Evolutionary conservation across 2,329 filamentous ascomycete species (phyloP), one percentile per base, ranked within the genome.

Genomic region (Chalaropsis ovoidea): DNA sequence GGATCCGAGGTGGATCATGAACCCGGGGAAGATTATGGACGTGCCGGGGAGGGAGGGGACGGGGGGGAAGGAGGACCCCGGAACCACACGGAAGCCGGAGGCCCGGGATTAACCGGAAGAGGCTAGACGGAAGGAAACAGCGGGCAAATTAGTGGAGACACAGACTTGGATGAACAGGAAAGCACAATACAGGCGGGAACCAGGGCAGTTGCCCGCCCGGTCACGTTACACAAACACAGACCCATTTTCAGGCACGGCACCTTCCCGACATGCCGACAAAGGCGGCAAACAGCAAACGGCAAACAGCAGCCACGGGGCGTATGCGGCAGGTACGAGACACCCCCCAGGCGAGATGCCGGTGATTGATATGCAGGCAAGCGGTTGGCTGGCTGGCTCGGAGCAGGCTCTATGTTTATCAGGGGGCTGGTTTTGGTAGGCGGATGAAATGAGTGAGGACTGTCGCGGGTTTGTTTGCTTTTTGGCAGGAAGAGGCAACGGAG

Each of bases 1-100:
- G 60, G 91, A 96, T 77, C 91, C 91, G 0, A 76, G 86, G 62
- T 95, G 91, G 89, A 83, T 96, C 66, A 83, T 96, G 83, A 96
- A 96, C 70, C 91, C 91, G 0, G 90, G 90, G 0, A 95, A 95
- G 78, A 93, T 96, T 69, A 91, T 95, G 75, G 88, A 95, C 69
- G 77, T 83, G 19, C 79, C 79, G n/a, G 73, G 73, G 74, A 65
- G 71, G 68, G 52, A 58, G 24, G 15, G 24, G 31, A 35, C 3
- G 2, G 24, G 27, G 15, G 24, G 49, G 13, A 17, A 56, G 52
- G 22, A 17, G 22, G 4, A 5, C 13, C 31, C 3, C n/a, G n/a
- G n/a, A n/a, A n/a, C n/a, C n/a, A n/a, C n/a, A n/a, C n/a, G 31
- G 31, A 7, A 35, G 31, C 3, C 7, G 31, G 31, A 35, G 31